Evolutionary conservation across 352 stramenopile genomes (phyloP).

Genomic region (Phytopythium chamaehyphon): DNA sequence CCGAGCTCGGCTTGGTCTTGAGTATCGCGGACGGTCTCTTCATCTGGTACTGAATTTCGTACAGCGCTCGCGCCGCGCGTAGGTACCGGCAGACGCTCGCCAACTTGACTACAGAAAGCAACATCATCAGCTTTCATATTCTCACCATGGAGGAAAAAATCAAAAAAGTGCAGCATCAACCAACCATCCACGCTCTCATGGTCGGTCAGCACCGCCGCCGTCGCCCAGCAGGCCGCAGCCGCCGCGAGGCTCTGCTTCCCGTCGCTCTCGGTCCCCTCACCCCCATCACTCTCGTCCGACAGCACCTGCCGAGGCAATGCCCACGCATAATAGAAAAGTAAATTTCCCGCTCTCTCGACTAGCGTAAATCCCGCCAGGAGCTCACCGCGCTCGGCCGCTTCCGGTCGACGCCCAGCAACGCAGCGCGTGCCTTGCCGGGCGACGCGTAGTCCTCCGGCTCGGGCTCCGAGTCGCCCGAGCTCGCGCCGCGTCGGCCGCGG

Average conservation of each 20-base stretch:
- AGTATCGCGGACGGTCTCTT: constrained; percentile 68
- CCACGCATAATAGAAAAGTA: not conserved
- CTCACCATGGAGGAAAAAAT: no score
- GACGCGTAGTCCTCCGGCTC: constrained; percentile 17
- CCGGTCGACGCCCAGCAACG: constrained; percentile 17
- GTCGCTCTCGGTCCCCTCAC: constrained; percentile 14
- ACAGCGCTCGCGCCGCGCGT: constrained; percentile 51
- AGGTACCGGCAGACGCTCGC: constrained; percentile 56
- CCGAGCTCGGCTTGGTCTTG: constrained; percentile 64
- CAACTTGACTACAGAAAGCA: constrained; percentile 64
- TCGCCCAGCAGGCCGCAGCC: constrained; percentile 17
- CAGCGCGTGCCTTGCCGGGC: constrained; percentile 12
- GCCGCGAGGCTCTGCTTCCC: constrained; percentile 8
- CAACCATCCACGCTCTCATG: constrained; percentile 20
- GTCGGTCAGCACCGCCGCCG: constrained; percentile 9
- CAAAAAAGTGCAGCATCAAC: not conserved
- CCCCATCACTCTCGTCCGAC: constrained; percentile 13
- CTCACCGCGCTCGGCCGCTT: constrained; percentile 20
- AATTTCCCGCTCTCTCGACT: not conserved
- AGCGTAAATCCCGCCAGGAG: not conserved
- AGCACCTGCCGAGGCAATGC: constrained; percentile 17
- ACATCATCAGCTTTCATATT: no score
- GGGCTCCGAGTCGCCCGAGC: constrained; percentile 10
- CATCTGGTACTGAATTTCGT: constrained; percentile 72
- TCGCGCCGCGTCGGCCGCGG: constrained; percentile 1